phyloP scores from a whole-genome alignment of 2,329 filamentous ascomycete species.

The Thyridium curvatum region DNA sequence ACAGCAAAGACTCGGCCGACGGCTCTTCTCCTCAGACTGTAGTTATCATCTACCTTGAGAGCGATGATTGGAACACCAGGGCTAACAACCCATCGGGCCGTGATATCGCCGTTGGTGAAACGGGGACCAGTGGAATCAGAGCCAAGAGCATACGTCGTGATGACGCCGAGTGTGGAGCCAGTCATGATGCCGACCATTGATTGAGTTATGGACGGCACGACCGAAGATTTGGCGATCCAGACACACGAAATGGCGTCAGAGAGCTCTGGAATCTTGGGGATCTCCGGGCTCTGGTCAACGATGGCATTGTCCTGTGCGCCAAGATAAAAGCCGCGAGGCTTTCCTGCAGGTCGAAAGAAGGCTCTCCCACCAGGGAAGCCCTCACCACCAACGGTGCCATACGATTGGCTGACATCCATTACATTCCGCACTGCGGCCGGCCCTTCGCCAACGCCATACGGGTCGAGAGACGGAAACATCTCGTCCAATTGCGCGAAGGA shows the following conservation, averaged over 20 bases:
- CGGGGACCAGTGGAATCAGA: constrained; percentile 51
- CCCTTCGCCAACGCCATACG: constrained; percentile 74
- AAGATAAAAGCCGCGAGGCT: constrained; percentile 72
- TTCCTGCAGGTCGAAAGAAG: constrained; percentile 69
- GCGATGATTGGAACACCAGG: constrained; percentile 88
- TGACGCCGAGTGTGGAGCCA: constrained; percentile 75
- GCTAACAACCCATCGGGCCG: constrained; percentile 82
- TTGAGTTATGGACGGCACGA: constrained; percentile 65
- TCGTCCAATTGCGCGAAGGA: constrained; percentile 74
- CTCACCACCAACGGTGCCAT: constrained; percentile 79
- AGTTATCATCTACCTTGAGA: constrained; percentile 77
- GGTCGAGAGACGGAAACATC: constrained; percentile 63
- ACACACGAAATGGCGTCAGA: constrained; percentile 69
- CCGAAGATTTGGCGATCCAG: constrained; percentile 82
- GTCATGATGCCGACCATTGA: constrained; percentile 76
- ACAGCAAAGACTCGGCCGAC: constrained; percentile 80
- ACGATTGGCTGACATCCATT: constrained; percentile 84
- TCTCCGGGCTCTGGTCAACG: constrained; percentile 60
- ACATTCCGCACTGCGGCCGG: constrained; percentile 75
- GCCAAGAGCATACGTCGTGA: constrained; percentile 76
- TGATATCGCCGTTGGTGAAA: constrained; percentile 69
- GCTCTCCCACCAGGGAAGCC: constrained; percentile 76
- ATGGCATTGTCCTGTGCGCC: constrained; percentile 49
- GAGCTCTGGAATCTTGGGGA: constrained; percentile 67
- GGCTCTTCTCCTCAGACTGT: constrained; percentile 63